These are phyloP conservation scores for Ganoderma leucocontextum DNA, from an alignment of 1,284 basidiomycete species.

Conservation along the genomic window DNA sequence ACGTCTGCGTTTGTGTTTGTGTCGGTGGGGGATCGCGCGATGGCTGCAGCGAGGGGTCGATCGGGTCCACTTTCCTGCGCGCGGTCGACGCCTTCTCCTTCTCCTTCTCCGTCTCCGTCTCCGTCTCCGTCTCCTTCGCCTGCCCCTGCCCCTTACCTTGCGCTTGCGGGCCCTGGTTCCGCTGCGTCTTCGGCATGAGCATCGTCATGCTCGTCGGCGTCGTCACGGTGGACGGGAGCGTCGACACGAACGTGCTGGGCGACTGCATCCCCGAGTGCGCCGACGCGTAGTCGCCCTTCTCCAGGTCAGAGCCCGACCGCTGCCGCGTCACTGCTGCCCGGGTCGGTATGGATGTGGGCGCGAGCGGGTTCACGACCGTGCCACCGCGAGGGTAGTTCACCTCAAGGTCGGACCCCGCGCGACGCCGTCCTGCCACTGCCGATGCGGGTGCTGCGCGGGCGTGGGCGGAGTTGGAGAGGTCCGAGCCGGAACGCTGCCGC, in stretches of 20 bases:
- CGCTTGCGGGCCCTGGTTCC: neutral
- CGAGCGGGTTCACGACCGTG: neutral
- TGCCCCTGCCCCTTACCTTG: neutral
- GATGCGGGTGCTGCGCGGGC: slow-evolving; percentile 1
- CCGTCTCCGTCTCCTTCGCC: neutral
- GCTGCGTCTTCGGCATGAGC: slow-evolving; percentile 15
- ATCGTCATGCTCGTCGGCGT: slow-evolving; percentile 24
- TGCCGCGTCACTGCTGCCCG: neutral
- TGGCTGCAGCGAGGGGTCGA: slow-evolving; percentile 27
- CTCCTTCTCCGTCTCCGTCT: neutral
- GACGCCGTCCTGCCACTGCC: slow-evolving; percentile 3
- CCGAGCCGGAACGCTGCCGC: slow-evolving; percentile 2
- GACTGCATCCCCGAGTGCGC: neutral
- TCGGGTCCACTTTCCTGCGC: slow-evolving; percentile 27
- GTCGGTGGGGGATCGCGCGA: neutral
- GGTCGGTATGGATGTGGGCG: neutral
- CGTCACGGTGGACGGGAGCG: slow-evolving; percentile 15
- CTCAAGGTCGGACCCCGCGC: slow-evolving; percentile 18
- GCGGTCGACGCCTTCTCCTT: neutral
- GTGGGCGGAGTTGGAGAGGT: slow-evolving; percentile 4
- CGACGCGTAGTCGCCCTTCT: neutral
- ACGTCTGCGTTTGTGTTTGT: neutral
- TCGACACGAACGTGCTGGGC: slow-evolving; percentile 3
- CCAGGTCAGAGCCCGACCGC: slow-evolving; percentile 6
- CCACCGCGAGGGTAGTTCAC: neutral